Evolutionary conservation across 2,329 filamentous ascomycete genomes (phyloP), one percentile per base, ranked within the genome.

Genomic region (Didymella keratinophila): DNA sequence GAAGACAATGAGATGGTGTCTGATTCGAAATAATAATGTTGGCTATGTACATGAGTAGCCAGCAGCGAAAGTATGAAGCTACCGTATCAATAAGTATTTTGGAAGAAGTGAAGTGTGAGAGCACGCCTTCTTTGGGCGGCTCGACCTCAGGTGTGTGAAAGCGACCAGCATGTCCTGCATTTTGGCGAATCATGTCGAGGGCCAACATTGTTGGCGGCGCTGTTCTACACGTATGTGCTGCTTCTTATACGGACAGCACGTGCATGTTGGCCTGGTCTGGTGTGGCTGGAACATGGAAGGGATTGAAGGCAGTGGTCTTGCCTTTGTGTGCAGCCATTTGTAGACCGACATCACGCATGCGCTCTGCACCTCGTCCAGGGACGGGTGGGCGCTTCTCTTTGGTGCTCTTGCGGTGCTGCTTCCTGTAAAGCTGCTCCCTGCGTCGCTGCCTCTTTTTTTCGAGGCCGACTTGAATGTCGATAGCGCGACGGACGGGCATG

Each of bases 361-460:
- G 87, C 81, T 97, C 91, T 34, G 92, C 92, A 55, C 95, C 95
- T 74, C 92, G 90, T 54, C 95, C 95, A 37, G 91, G 92, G 70
- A 88, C 84, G 21, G 67, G 65, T 52, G 91, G 87, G 68, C 87
- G 88, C 62, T 86, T 85, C 67, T 89, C 86, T 68, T 86, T 93
- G 64, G 88, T 87, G 56, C 89, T 89, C 70, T 92, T 91, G 74
- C 92, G 89, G 80, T 91, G 96, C 73, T 94, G 90, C 76, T 96
- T 95, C 70, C 93, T 89, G 74, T 91, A 89, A 71, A 93, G 90
- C 78, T 97, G 97, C 78, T 98, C 93, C 79, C 90, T 93, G 68
- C 95, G 90, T 64, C 95, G 89, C 80, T 95, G 91, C 25, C 93
- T 89, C 81, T 97, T 98, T 78, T 91, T 89, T 80, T 99, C 95